Evolutionary conservation across 371 early-diverging fungal species (phyloP), one percentile per base, ranked within the genome.

Genomic region (Apophysomyces trapeziformis): DNA sequence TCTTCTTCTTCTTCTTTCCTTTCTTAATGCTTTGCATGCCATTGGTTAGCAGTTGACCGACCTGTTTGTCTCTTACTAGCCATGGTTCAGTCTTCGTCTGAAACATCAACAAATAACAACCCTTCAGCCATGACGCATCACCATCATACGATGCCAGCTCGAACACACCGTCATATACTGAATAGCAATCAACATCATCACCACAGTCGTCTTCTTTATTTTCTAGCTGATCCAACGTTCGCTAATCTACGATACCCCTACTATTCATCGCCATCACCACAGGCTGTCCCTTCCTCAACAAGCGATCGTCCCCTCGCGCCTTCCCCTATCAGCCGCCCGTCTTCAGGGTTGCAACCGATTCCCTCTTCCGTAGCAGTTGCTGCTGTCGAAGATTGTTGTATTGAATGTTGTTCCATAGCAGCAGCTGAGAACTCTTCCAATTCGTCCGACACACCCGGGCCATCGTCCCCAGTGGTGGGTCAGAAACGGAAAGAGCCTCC

Each of bases 371-470:
- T 50, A 9, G 54, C 54, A 5, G 54, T 50, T 58, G 47, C 62
- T 21, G 62, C 50, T 36, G 62, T 62, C 6, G 62, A 62, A 35
- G 62, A 62, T 13, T 62, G 62, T 46, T 62, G 62, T n/a, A 43
- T 46, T n/a, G 47, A 44, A 14, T 62, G 62, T 18, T 62, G 62
- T 46, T 47, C 62, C 4, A 36, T 44, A 16, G 62, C 36, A 9
- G 16, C 50, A 44, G 35, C 44, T 41, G 62, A 47, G 32, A 37
- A 12, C 26, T n/a, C 37, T 37, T 12, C 62, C 2, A 18, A 21
- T 41, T 18, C 62, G 35, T 4, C 62, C 26, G 37, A 44, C 7
- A n/a, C 11, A 8, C 7, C 47, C 45, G 36, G 21, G 7, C 7
- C 21, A 16, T 16, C 54, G 9, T 16, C 21, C 21, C n/a, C 9